Base-by-base conservation (phyloP, 106 monocot genomes). In the Hemerocallis citrina region DNA sequence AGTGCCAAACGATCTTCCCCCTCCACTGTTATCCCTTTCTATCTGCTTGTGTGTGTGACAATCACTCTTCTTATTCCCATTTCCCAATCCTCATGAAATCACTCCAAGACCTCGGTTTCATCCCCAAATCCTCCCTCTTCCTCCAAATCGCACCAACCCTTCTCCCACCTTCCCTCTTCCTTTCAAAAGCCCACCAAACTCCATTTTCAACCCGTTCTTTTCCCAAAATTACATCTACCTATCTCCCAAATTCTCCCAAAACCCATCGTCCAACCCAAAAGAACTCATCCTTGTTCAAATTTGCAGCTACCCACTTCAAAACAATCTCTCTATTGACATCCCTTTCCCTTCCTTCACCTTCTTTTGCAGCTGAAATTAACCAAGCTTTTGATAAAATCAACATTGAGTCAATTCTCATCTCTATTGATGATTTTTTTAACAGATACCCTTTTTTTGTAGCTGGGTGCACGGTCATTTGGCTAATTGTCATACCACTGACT, bases 341-440 rank as follows among this genome's bases (percentile, higher is more conserved):
- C 20, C 33, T 66, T 7, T 21, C 77, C 25, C 25, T 49, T 14
- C 67, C 47, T 10, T n/a, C 59, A 16, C 73, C 86, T 23, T 66
- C 66, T 13, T 41, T 69, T 25, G 81, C 94, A 1, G 63, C 69
- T 14, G 85, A 64, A 62, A 57, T 71, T 8, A 82, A 67, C 27
- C 46, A 72, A 38, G 25, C 52, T 5, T 59, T 65, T 16, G 75
- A 68, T 20, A 98, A 91, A 77, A 77, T 98, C 51, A 88, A 84
- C 57, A 31, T 91, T 19, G 96, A 98, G 36, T 58, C 71, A 1
- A 41, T 92, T 36, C 50, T 88, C 7, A 23, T 69, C 25, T 71
- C 84, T 11, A 79, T 98, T 44, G 91, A 91, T 51, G 84, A 85
- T 60, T 98, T 91, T 85, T 82, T 88, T 58, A 88, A 74, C 55